phyloP scores from a whole-genome alignment of 2,329 filamentous ascomycete genomes.

The Hypocrella siamensis region DNA sequence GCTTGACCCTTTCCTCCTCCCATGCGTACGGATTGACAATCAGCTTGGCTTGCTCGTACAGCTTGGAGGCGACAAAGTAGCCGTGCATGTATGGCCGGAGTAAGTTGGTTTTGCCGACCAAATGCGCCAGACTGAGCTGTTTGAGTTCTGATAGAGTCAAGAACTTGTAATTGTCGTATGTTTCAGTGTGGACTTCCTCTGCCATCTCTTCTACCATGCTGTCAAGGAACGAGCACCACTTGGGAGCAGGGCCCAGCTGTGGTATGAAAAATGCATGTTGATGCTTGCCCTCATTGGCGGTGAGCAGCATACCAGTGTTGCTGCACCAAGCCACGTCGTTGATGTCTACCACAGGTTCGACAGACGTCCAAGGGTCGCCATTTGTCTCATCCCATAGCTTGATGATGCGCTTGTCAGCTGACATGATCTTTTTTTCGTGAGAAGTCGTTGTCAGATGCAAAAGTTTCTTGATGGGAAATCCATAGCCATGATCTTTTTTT shows the following conservation, averaged over 20 bases:
- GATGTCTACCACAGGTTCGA: slow-evolving; percentile 87
- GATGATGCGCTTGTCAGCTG: slow-evolving; percentile 87
- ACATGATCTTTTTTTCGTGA: slow-evolving; percentile 75
- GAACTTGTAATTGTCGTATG: slow-evolving; percentile 99
- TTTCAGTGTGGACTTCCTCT: slow-evolving; percentile 59
- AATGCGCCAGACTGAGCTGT: slow-evolving; percentile 69
- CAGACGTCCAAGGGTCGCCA: slow-evolving; percentile 84
- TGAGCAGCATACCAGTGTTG: slow-evolving; percentile 86
- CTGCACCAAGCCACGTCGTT: slow-evolving; percentile 90
- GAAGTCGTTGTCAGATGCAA: slow-evolving; percentile 55
- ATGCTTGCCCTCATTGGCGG: slow-evolving; percentile 89
- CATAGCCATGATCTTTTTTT: slow-evolving; percentile 91
- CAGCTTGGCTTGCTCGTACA: slow-evolving; percentile 88
- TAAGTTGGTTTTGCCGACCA: slow-evolving; percentile 80
- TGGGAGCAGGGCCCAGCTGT: slow-evolving; percentile 80
- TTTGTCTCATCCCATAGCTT: slow-evolving; percentile 84
- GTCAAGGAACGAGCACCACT: slow-evolving; percentile 93
- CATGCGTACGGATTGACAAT: slow-evolving; percentile 90
- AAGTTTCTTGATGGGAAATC: slow-evolving; percentile 79
- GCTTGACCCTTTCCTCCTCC: slow-evolving; percentile 82
- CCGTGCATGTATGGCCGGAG: slow-evolving; percentile 97
- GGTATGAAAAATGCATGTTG: slow-evolving; percentile 94
- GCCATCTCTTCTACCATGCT: slow-evolving; percentile 99
- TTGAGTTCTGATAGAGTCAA: slow-evolving; percentile 76
- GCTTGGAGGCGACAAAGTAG: slow-evolving; percentile 87